phyloP scores from a whole-genome alignment of 2,329 filamentous ascomycete genomes.

The Sporothrix luriei region DNA sequence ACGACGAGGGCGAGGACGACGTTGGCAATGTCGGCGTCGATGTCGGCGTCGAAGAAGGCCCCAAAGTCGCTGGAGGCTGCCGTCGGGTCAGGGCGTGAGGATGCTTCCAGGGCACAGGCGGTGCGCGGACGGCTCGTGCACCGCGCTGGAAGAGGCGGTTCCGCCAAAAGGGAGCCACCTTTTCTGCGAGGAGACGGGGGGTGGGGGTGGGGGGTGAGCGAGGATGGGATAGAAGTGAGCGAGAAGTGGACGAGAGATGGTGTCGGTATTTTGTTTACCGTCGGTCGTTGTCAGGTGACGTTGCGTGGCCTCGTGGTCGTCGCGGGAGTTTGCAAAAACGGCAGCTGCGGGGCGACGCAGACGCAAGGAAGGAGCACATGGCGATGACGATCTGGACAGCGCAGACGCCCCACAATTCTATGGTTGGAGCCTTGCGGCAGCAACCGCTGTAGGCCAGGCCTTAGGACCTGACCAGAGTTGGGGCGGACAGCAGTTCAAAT shows the following conservation, averaged over 20 bases:
- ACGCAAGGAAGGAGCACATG: neutral
- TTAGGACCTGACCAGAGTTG: neutral
- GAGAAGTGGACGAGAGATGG: neutral
- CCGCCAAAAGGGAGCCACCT: constrained; percentile 30
- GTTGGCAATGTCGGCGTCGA: neutral
- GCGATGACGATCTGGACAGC: constrained; percentile 6
- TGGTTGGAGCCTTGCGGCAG: constrained; percentile 27
- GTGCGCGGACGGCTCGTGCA: constrained; percentile 25
- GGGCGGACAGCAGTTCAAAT: no score
- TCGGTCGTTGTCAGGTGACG: neutral
- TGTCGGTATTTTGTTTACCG: neutral
- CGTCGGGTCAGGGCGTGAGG: constrained; percentile 24
- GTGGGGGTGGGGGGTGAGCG: no score
- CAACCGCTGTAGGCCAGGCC: neutral
- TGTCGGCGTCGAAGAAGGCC: neutral
- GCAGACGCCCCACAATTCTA: neutral
- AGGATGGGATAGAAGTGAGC: no score
- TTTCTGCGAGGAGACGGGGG: constrained; percentile 4
- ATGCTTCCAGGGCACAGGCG: constrained; percentile 28
- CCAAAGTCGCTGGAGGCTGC: no score
- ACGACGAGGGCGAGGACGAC: neutral
- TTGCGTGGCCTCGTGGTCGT: neutral
- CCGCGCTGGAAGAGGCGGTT: constrained; percentile 28
- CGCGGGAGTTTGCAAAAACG: neutral
- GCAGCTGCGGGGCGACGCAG: neutral